Conservation (phyloP, 768 basidiomycete genomes). For the Asterophora parasitica region DNA sequence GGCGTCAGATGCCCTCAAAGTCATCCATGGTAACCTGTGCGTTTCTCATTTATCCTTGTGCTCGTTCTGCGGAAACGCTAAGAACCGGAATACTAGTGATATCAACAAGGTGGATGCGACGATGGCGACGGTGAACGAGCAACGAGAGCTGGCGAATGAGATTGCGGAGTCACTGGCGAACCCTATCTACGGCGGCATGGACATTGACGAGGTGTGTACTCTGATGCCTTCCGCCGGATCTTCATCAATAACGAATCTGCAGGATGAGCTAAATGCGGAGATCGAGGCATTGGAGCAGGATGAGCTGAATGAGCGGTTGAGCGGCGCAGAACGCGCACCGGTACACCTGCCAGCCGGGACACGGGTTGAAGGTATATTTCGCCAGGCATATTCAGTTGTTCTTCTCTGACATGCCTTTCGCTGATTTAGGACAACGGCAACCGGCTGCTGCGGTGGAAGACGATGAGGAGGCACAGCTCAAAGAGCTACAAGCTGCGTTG, state of each 20-base stretch:
- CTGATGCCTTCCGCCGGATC: conserved; percentile 1
- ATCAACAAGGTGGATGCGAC: conserved; percentile 87
- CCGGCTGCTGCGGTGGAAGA: conserved; percentile 58
- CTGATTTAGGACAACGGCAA: conserved; percentile 24
- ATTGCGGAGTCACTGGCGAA: conserved; percentile 85
- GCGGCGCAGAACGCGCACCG: conserved; percentile 86
- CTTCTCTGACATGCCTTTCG: background rate
- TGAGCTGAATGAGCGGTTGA: conserved; percentile 77
- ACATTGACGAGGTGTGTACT: conserved; percentile 65
- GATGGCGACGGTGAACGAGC: conserved; percentile 85
- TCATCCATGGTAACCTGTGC: conserved; percentile 86
- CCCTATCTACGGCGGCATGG: conserved; percentile 50
- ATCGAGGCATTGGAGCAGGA: conserved; percentile 87
- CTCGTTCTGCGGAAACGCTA: background rate
- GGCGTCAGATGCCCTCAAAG: conserved; percentile 82
- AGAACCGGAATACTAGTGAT: conserved; percentile 40
- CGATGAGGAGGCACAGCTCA: conserved; percentile 89
- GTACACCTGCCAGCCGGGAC: conserved; percentile 71
- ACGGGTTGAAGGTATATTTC: conserved; percentile 45
- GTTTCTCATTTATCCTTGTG: conserved; percentile 28
- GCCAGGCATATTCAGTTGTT: background rate
- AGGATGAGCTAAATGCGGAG: conserved; percentile 79
- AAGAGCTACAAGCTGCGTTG: conserved; percentile 81
- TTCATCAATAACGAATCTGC: conserved; percentile 11
- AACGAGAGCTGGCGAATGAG: conserved; percentile 90